Conservation (phyloP, 164 flowering plant species). For the Taxillus chinensis region DNA sequence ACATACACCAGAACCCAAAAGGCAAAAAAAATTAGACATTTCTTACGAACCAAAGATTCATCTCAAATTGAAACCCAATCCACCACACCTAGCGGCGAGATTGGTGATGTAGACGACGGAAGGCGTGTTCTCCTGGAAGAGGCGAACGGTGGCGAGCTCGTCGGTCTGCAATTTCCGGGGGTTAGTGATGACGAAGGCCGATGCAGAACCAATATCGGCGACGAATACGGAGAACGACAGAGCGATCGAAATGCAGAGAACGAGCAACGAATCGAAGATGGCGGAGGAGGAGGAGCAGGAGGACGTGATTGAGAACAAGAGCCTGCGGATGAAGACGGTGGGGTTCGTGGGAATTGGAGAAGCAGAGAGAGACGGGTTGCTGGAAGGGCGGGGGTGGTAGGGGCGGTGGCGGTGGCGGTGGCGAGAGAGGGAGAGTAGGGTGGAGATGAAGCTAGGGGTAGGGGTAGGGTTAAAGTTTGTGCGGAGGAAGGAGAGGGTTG, state of each 20-base stretch:
- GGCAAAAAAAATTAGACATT: background rate
- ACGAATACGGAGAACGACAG: constrained; percentile 47
- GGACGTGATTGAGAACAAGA: background rate
- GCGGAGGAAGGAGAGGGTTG: constrained; percentile 6
- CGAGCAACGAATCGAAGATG: constrained; percentile 35
- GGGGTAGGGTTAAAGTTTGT: constrained; percentile 3
- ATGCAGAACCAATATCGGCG: constrained; percentile 52
- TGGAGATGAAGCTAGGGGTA: constrained; percentile 3
- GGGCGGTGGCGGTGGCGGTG: background rate
- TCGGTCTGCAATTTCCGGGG: constrained; percentile 81
- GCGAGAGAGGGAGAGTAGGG: constrained; percentile 7
- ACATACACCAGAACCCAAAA: constrained; percentile 3
- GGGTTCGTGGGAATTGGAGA: background rate
- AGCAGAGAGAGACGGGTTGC: background rate
- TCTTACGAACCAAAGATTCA: background rate
- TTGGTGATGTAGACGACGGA: constrained; percentile 98
- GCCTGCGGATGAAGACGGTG: background rate
- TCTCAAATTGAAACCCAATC: background rate
- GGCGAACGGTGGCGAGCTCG: constrained; percentile 89
- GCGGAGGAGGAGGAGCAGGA: constrained; percentile 6
- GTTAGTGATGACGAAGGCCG: constrained; percentile 65
- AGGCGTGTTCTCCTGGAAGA: constrained; percentile 89
- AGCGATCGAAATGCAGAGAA: constrained; percentile 56
- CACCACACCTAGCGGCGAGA: constrained; percentile 60
- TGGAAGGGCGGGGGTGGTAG: background rate